phyloP scores from a whole-genome alignment of 305 asterid species.

The Nicotiana rustica region DNA sequence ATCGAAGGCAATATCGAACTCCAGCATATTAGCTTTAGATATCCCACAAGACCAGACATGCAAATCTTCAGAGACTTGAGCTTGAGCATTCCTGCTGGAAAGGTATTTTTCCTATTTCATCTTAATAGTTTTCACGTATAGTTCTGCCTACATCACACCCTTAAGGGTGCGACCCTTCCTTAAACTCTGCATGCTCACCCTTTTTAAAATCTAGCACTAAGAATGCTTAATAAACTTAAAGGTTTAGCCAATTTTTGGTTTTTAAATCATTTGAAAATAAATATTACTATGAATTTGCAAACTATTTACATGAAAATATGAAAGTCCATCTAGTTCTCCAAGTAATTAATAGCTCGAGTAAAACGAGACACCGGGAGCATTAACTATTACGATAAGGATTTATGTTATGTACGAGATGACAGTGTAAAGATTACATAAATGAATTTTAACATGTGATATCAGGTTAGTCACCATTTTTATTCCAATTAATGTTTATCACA shows the following conservation, averaged over 20 bases:
- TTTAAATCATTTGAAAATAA: background rate
- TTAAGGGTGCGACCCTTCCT: too few species aligned
- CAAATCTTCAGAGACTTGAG: conserved; percentile 57
- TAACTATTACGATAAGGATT: background rate
- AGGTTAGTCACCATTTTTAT: background rate
- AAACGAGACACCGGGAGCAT: background rate
- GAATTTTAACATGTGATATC: background rate
- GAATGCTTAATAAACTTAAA: background rate
- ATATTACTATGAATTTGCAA: background rate
- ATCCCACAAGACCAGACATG: conserved; percentile 62
- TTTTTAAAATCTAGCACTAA: background rate
- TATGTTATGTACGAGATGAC: background rate
- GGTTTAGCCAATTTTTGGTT: background rate
- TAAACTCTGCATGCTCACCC: too few species aligned
- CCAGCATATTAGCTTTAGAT: conserved; percentile 58
- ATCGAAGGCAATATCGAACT: conserved; percentile 59
- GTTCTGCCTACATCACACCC: background rate
- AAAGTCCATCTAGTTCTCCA: background rate
- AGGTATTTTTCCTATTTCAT: conserved; percentile 50
- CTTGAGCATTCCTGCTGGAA: conserved; percentile 57
- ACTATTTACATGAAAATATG: background rate
- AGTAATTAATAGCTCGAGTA: too few species aligned
- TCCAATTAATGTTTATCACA: background rate
- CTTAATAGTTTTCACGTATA: background rate
- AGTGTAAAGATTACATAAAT: too few species aligned